Conservation (phyloP, 768 basidiomycete species). For the Lepiota brunneoincarnata region DNA sequence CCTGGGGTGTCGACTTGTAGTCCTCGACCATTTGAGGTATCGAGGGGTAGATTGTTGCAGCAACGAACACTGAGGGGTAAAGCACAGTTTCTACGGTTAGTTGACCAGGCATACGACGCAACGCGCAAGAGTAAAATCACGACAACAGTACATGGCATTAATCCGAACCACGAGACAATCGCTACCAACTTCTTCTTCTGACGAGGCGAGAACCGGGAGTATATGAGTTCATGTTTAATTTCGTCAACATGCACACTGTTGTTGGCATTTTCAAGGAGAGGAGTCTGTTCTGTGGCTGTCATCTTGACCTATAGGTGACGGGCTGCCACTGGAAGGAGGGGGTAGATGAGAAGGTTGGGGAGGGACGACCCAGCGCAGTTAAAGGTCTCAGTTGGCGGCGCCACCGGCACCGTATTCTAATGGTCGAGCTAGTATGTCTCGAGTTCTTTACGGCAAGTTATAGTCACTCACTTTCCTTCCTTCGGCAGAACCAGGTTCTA, state of each 20-base stretch:
- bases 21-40: conserved; percentile 73
- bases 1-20: conserved; percentile 50
- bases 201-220: conserved; percentile 41
- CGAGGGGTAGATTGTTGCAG: conserved; percentile 67
- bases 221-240: conserved; percentile 25
- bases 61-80: conserved; percentile 55
- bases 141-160: conserved; percentile 48
- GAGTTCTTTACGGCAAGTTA: no score
- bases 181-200: conserved; percentile 47
- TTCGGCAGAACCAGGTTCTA: no score
- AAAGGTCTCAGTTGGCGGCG: no score
- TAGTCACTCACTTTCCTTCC: no score
- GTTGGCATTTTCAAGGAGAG: background rate
- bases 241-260: background rate
- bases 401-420: no score
- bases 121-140: conserved; percentile 40
- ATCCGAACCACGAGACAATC: conserved; percentile 48
- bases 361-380: no score
- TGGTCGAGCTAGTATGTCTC: no score
- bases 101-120: conserved; percentile 45
- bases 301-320: no score
- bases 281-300: conserved; percentile 6
- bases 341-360: no score
- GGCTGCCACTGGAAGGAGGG: no score
- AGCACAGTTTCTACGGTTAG: background rate